Percentiles rank a stretch among this genome's conserved stretches.
These are phyloP conservation scores for Aurifilum marmelostoma DNA, from an alignment of 2,329 filamentous ascomycete genomes.

Conservation along the genomic window DNA sequence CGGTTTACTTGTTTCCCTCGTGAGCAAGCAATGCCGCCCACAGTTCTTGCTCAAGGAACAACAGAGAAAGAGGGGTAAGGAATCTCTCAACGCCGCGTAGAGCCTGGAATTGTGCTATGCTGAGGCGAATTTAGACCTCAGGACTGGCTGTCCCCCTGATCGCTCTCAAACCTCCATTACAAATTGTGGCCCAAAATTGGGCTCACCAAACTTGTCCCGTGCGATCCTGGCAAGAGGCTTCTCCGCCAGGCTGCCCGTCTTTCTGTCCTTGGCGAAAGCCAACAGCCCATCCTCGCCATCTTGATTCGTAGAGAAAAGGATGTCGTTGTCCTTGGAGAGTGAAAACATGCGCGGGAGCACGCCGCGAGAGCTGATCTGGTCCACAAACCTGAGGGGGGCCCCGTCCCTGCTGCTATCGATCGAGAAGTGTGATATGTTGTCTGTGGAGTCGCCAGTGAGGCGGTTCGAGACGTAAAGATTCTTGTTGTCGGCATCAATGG, in stretches of 20 bases:
- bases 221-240: conserved; percentile 36
- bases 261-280: conserved; percentile 40
- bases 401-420: conserved; percentile 35
- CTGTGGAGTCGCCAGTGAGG: conserved; percentile 47
- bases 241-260: conserved; percentile 37
- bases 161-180: conserved; percentile 29
- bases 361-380: conserved; percentile 42
- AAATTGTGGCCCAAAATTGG: conserved; percentile 39
- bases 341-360: conserved; percentile 52
- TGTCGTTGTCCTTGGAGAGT: conserved; percentile 39
- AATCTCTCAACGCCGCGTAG: not conserved
- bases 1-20: not conserved
- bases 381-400: conserved; percentile 40
- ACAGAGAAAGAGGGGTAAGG: too few relatives aligned
- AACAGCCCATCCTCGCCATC: conserved; percentile 45
- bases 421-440: conserved; percentile 53
- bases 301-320: conserved; percentile 54
- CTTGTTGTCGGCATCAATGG: conserved; percentile 45
- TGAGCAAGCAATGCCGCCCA: not conserved
- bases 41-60: too few relatives aligned
- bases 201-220: conserved; percentile 36
- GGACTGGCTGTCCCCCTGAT: conserved; percentile 13
- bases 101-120: not conserved
- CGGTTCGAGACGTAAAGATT: conserved; percentile 58
- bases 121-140: not conserved